Evolutionary conservation across 352 stramenopile species (phyloP).

Genomic region (Globisporangium parvum): DNA sequence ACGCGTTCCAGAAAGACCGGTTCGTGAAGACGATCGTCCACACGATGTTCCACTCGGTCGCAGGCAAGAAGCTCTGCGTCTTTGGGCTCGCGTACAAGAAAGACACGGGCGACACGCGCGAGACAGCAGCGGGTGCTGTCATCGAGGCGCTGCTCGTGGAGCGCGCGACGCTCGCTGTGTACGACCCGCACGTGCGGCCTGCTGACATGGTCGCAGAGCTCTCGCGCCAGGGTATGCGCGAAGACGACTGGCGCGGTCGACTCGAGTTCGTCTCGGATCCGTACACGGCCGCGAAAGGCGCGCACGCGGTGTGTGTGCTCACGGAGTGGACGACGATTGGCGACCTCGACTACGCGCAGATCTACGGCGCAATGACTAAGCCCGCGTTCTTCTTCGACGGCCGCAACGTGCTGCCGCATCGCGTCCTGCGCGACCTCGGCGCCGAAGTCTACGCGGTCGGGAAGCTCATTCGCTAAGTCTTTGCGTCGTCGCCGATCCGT

Average conservation of each 20-base stretch:
- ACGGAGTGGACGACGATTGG: slow-evolving; percentile 92
- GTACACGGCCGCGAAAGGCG: slow-evolving; percentile 90
- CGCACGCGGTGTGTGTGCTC: slow-evolving; percentile 78
- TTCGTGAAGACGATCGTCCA: slow-evolving; percentile 98
- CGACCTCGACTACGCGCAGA: slow-evolving; percentile 93
- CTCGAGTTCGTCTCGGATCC: slow-evolving; percentile 57
- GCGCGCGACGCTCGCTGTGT: slow-evolving; percentile 93
- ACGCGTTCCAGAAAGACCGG: slow-evolving; percentile 99
- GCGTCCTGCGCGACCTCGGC: slow-evolving; percentile 91
- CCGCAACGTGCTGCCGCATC: slow-evolving; percentile 95
- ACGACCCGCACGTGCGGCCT: slow-evolving; percentile 98
- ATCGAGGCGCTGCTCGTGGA: slow-evolving; percentile 96
- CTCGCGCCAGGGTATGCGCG: slow-evolving; percentile 87
- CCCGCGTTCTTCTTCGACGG: slow-evolving; percentile 99
- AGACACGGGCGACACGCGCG: slow-evolving; percentile 98
- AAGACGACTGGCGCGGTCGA: slow-evolving; percentile 29
- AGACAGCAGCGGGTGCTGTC: slow-evolving; percentile 97
- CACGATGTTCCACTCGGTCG: slow-evolving; percentile 99
- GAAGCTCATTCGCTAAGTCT: slow-evolving; percentile 3
- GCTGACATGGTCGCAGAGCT: slow-evolving; percentile 89
- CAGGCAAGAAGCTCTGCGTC: slow-evolving; percentile 99
- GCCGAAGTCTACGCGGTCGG: slow-evolving; percentile 99
- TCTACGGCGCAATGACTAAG: slow-evolving; percentile 97
- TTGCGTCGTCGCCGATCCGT: neutral
- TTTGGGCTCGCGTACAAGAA: slow-evolving; percentile 99